Conservation (phyloP, 2,329 filamentous ascomycete species). For the Epichloe uncinata region DNA sequence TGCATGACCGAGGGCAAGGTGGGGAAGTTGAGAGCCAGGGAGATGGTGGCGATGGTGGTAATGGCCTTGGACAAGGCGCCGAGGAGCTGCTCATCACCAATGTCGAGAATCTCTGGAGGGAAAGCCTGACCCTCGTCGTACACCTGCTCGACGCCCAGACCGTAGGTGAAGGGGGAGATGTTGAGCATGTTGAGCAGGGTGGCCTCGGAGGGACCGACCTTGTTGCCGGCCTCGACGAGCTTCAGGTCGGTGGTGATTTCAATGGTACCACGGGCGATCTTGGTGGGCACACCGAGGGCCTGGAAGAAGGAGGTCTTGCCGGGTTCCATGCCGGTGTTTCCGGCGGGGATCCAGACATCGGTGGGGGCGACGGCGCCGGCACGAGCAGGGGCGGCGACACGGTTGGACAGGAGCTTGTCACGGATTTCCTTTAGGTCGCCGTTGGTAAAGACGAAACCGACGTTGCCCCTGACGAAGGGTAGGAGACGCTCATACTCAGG, state of each 20-base stretch:
- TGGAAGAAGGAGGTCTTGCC: constrained; percentile 99
- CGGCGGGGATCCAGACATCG: constrained; percentile 91
- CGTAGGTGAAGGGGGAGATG: constrained; percentile 99
- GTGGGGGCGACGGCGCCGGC: constrained; percentile 87
- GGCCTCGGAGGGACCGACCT: constrained; percentile 98
- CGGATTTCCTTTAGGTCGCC: constrained; percentile 80
- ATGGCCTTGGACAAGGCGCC: constrained; percentile 70
- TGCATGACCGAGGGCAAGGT: constrained; percentile 93
- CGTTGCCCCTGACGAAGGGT: constrained; percentile 90
- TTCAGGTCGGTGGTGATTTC: constrained; percentile 98
- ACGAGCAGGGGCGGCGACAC: constrained; percentile 94
- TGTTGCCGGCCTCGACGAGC: constrained; percentile 83
- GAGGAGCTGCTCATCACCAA: constrained; percentile 89
- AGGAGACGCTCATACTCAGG: constrained; percentile 98
- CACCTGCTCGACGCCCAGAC: constrained; percentile 91
- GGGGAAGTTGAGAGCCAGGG: constrained; percentile 86
- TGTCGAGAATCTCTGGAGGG: constrained; percentile 73
- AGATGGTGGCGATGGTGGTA: constrained; percentile 77
- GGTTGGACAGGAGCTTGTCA: constrained; percentile 91
- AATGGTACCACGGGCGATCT: constrained; percentile 99
- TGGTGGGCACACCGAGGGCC: constrained; percentile 99
- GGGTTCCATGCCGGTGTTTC: constrained; percentile 99
- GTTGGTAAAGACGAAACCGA: constrained; percentile 99
- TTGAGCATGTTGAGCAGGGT: constrained; percentile 99
- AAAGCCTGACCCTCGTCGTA: constrained; percentile 97